Percentiles rank a stretch among this genome's conserved stretches.
Evolutionary conservation across 2,329 filamentous ascomycete species (phyloP).

Genomic region (Ilyonectria destructans): DNA sequence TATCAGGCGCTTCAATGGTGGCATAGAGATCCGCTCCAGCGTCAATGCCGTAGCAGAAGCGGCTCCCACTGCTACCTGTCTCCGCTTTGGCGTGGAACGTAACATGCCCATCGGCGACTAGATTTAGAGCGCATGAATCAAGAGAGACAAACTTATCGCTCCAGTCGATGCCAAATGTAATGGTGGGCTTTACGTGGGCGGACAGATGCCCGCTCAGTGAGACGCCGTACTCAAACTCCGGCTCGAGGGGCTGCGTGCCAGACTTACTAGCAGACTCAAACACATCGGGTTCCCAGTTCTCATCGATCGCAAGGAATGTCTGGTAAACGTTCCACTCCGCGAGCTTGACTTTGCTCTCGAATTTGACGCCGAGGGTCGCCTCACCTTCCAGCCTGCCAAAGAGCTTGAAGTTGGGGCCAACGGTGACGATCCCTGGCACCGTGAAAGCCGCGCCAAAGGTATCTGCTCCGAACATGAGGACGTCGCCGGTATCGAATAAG

Average conservation of each 20-base stretch:
- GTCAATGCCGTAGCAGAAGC: conserved; percentile 31
- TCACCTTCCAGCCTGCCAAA: conserved; percentile 43
- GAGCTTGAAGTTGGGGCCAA: conserved; percentile 52
- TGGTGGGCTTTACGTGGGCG: conserved; percentile 27
- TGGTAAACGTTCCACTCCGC: conserved; percentile 46
- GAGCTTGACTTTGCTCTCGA: conserved; percentile 49
- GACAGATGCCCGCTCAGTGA: conserved; percentile 14
- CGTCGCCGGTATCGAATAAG: conserved; percentile 37
- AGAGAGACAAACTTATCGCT: conserved; percentile 22
- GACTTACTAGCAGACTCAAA: not conserved
- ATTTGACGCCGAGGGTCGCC: conserved; percentile 40
- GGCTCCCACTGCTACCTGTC: conserved; percentile 11
- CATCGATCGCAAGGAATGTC: conserved; percentile 22
- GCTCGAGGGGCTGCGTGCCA: conserved; percentile 22
- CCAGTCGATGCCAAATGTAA: conserved; percentile 31
- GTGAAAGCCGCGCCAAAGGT: conserved; percentile 50
- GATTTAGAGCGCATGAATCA: conserved; percentile 17
- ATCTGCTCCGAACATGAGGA: conserved; percentile 41
- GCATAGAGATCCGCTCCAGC: conserved; percentile 26
- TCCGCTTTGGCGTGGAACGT: conserved; percentile 27
- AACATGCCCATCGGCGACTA: conserved; percentile 28
- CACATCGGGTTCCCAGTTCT: conserved; percentile 23
- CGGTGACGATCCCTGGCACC: conserved; percentile 51
- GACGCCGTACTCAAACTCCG: conserved; percentile 28
- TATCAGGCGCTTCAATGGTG: conserved; percentile 21